Evolutionary conservation across 371 early-diverging fungal species (phyloP), one percentile per base, ranked within the genome.

Genomic region (Phascolomyces articulosus): DNA sequence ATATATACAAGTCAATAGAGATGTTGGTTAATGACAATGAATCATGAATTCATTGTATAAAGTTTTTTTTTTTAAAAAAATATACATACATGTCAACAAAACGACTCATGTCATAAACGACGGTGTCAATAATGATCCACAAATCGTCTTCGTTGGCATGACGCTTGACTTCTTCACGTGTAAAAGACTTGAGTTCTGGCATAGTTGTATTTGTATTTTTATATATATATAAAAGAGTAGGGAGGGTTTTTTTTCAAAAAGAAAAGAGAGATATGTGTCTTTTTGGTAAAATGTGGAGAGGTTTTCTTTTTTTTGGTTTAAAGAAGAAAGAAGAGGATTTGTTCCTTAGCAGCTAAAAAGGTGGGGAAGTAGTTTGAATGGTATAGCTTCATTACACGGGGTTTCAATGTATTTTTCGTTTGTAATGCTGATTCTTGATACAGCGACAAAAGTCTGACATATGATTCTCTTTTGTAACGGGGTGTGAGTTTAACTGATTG

Each of bases 91-190:
- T 85, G 57, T 89, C 78, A 57, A 96, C 41, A 70, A 97, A 98
- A 18, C 79, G 73, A 38, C 95, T 96, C 53, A 92, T 82, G 71
- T 98, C 94, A 75, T 95, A 97, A 1, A 98, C 95, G 60, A 86
- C 88, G 40, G 86, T 86, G 28, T 81, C 74, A 31, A 95, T 79
- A 31, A 92, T 89, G 72, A 96, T 91, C 98, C 97, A 98, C 60
- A 87, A 74, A 68, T 96, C 96, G 18, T 87, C 80, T 62, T 77
- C 72, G 55, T 78, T 79, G 31, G 85, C 82, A 74, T 97, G 97
- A 67, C 78, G 69, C 16, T 86, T 73, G 15, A 98, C 80, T 68
- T 96, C 91, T 27, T 86, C 87, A 58, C 82, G 80, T 11, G 90
- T 88, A 66, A 63, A 83, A 31, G 64, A 58, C 51, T 74, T 74